Evolutionary conservation across 495 filamentous ascomycete genomes (phyloP).

Genomic region (Astrothelium macrocarpum): DNA sequence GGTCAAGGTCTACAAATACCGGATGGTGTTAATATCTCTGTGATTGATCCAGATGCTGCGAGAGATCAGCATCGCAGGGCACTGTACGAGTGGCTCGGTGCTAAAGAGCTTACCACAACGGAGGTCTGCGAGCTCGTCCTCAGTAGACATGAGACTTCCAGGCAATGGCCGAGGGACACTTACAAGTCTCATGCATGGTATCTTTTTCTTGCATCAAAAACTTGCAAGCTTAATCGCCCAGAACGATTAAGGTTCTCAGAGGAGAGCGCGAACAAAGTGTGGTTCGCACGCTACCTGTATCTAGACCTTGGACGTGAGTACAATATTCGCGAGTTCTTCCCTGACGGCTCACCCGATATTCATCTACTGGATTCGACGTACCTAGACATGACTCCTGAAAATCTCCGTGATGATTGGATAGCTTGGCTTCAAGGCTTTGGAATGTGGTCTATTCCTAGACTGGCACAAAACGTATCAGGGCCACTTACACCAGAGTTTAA

Average conservation of each 20-base stretch:
- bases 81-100: background rate
- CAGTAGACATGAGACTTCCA: background rate
- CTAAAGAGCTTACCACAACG: background rate
- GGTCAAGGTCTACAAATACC: slow-evolving; percentile 3
- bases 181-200: background rate
- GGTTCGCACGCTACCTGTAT: background rate
- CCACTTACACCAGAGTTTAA: background rate
- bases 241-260: background rate
- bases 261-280: background rate
- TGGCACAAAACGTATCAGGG: background rate
- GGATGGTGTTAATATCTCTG: slow-evolving; percentile 1
- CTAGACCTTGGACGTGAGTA: background rate
- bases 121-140: slow-evolving; percentile 6
- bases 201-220: background rate
- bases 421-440: background rate
- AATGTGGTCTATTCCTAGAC: background rate
- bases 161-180: background rate
- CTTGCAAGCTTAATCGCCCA: background rate
- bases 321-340: background rate
- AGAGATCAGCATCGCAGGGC: background rate
- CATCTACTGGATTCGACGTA: background rate
- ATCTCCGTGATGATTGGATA: background rate
- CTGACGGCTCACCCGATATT: background rate
- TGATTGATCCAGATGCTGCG: slow-evolving; percentile 1
- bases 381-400: background rate